Base-by-base conservation (phyloP, 352 stramenopile species). In the Pythium diclinum region DNA sequence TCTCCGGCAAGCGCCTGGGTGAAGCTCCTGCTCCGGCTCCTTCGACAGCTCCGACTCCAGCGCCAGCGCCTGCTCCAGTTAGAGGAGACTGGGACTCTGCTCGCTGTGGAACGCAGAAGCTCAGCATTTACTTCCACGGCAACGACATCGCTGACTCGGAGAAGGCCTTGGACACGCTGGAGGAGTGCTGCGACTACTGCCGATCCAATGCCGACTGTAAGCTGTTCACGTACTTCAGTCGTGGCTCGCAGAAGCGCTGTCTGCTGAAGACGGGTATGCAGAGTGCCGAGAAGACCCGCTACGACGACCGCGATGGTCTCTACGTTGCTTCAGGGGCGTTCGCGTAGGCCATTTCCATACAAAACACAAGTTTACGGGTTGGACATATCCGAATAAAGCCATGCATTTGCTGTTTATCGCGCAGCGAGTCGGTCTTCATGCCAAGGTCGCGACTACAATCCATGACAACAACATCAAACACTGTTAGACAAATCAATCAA, bases 21-120 rank as follows among this genome's bases (percentile, higher is more conserved):
- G 25, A 28, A 3, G 25, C 25, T 2, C 25, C 25, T 28, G 2
- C 25, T 61, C 62, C 2, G 83, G 75, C 65, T 84, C 76, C 51
- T 62, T 63, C 36, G 62, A 36, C 5, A 28, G 25, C 25, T 14
- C 33, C 33, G 8, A 33, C 57, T n/a, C 42, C 57, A 13, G 44
- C 36, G 9, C 32, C 54, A 19, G 5, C 51, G 30, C 13, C 53
- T 13, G 11, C 46, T 13, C 34, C 57, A 33, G 33, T 40, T 9
- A 40, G 8, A 14, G 33, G 33, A 14, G 33, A 40, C 17, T 67
- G 61, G 61, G 61, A 67, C 21, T 10, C 53, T 25, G 42, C 36
- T n/a, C 55, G 49, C 36, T 69, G 63, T 28, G 56, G 53, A 2
- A 19, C n/a, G 17, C 63, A 56, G 19, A 46, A 46, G 28, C 33